These are phyloP conservation scores for Lachnellula arida DNA, from an alignment of 2,329 filamentous ascomycete genomes.

Conservation along the genomic window DNA sequence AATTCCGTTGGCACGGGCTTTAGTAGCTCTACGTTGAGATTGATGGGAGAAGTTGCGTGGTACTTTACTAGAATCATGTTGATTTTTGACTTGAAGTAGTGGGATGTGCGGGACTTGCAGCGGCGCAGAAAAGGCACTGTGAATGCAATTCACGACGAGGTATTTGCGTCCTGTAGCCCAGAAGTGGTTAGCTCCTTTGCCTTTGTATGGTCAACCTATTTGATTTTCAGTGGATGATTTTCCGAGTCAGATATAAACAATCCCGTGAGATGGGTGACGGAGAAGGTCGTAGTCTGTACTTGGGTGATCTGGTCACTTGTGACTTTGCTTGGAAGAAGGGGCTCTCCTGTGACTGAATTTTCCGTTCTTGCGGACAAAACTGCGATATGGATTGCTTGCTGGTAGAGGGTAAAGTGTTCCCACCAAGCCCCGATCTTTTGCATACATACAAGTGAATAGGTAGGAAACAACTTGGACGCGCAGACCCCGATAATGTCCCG, in stretches of 20 bases:
- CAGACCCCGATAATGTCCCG: no score
- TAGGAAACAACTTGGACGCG: no score
- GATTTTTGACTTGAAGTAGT: slow-evolving; percentile 23
- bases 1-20: slow-evolving; percentile 4
- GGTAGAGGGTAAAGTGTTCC: neutral
- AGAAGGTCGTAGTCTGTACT: slow-evolving; percentile 22
- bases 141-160: slow-evolving; percentile 2
- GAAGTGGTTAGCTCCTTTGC: no score
- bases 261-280: slow-evolving; percentile 17
- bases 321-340: slow-evolving; percentile 15
- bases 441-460: no score
- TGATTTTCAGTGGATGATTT: slow-evolving; percentile 3
- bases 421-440: no score
- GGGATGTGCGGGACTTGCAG: slow-evolving; percentile 10
- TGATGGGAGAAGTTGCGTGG: slow-evolving; percentile 19
- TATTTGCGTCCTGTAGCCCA: no score
- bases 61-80: slow-evolving; percentile 22
- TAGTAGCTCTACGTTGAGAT: slow-evolving; percentile 8
- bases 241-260: slow-evolving; percentile 18
- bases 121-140: slow-evolving; percentile 14
- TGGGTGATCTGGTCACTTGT: slow-evolving; percentile 19
- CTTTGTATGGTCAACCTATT: slow-evolving; percentile 21
- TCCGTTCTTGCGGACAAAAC: slow-evolving; percentile 15
- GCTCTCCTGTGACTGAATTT: slow-evolving; percentile 1
- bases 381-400: slow-evolving; percentile 16